Evolutionary conservation across 2,329 filamentous ascomycete genomes (phyloP), one percentile per base, ranked within the genome.

Genomic region (Parasarocladium wereldwijsianum): DNA sequence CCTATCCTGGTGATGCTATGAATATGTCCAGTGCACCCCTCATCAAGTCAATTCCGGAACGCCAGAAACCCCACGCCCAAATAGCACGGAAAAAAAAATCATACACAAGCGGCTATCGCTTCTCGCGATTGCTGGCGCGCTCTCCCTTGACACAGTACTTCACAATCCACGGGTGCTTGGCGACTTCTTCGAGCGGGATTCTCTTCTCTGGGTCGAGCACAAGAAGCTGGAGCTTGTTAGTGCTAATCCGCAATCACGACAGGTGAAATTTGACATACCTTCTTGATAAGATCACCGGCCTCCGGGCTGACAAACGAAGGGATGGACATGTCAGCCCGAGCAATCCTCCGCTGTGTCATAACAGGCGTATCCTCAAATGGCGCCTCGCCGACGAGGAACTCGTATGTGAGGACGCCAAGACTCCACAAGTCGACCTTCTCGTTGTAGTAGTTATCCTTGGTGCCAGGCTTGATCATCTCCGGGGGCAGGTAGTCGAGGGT

Each of bases 351-450:
- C 42, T 93, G 85, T 16, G 90, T 98, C 82, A 93, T 93, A 38
- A 87, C 72, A 4, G 83, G 83, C 3, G 83, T 90, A 46, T 96
- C 90, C 54, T 98, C 90, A 45, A 98, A 98, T 1, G 90, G 90
- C 11, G 90, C 90, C 60, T 94, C 85, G 36, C 90, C 90, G 19
- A 93, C 83, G 35, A 98, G 57, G 45, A 98, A 98, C 56, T 98
- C 90, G 45, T 96, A 98, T 3, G 80, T 93, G 55, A 98, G 55
- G 14, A 96, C 90, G 15, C 90, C 90, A 45, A 98, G 61, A 48
- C 82, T 90, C 90, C 90, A 98, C 37, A 96, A 58, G 50, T 98
- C 90, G 18, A 98, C 83, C 60, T 94, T 96, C 50, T 94, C 86
- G 35, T 72, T 81, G 57, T 96, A 96, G 49, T 69, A 92, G 57